A percentile compares a stretch with the other conserved stretches of the same genome.
These are phyloP conservation scores for Pseudomicrostroma phylloplanum DNA, from an alignment of 1,284 basidiomycete genomes.

Conservation along the genomic window DNA sequence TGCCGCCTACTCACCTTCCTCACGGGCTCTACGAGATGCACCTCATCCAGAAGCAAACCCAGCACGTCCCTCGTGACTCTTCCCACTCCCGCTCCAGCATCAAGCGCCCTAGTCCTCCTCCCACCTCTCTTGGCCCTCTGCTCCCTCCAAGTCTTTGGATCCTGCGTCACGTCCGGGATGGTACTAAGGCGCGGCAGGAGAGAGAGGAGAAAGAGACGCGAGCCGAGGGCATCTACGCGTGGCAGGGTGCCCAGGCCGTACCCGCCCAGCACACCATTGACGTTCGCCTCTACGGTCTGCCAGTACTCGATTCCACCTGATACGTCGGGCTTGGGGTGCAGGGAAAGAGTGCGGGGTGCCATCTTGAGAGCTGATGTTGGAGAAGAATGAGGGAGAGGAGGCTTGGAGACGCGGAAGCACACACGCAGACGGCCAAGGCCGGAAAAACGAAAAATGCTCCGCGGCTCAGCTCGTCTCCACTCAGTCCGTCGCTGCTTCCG, in stretches of 20 bases:
- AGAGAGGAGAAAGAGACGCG: constrained; percentile 41
- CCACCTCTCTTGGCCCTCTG: constrained; percentile 26
- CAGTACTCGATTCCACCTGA: constrained; percentile 45
- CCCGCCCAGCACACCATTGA: constrained; percentile 46
- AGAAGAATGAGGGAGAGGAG: too few species aligned
- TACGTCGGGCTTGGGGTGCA: constrained; percentile 44
- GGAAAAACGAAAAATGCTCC: too few species aligned
- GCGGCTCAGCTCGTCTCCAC: too few species aligned
- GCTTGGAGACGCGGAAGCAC: too few species aligned
- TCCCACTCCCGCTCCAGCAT: constrained; percentile 48
- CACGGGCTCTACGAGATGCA: constrained; percentile 48
- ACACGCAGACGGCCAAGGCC: too few species aligned
- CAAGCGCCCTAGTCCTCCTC: constrained; percentile 39
- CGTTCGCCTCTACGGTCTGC: constrained; percentile 44
- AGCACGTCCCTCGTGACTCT: constrained; percentile 44
- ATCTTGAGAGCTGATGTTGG: too few species aligned
- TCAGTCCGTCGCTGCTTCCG: too few species aligned
- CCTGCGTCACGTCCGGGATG: constrained; percentile 33
- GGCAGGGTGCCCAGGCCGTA: constrained; percentile 44
- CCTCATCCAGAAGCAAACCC: constrained; percentile 44
- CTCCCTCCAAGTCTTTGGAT: constrained; percentile 29
- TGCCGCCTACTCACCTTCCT: constrained; percentile 22
- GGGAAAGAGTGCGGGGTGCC: background rate
- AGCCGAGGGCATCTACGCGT: constrained; percentile 46
- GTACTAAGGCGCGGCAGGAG: constrained; percentile 38